Base-by-base conservation (phyloP, 495 filamentous ascomycete species). In the Endocarpon pusillum region DNA sequence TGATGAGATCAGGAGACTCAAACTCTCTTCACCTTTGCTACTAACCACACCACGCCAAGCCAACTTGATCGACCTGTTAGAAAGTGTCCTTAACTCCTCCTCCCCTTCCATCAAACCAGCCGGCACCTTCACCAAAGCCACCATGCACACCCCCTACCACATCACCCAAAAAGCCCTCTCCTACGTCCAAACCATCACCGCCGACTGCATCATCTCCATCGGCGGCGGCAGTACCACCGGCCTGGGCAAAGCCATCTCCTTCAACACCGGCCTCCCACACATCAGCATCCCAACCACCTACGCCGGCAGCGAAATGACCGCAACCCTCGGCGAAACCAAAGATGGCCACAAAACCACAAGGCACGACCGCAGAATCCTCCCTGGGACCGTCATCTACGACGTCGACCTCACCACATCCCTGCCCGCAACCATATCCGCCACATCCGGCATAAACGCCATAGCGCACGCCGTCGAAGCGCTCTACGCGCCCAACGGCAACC, bases 241-340 rank as follows among this genome's bases (percentile, higher is more conserved):
- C 0, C 54, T 78, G 25, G 72, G 73, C 0, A 78, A 80, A 46
- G 74, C 74, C 2, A 67, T 80, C 39, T 70, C 66, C 31, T 66
- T 78, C 33, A 57, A 73, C 18, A 76, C 71, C 4, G 71, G 70
- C 0, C 47, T 78, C 29, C 63, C 64, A 16, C 73, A 80, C 45
- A 64, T 80, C 41, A 73, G 69, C 33, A 71, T 78, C 24, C 71
- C 75, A 9, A 80, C 73, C 9, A 78, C 73, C 0, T 80, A 80
- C 51, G 69, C 75, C 3, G 73, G 72, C 4, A 75, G 71, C 37
- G 75, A 78, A 46, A 75, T 78, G 60, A 78, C 73, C 1, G 69
- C 73, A 0, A 76, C 77, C 32, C 52, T 80, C 21, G 73, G 75
- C 1, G 75, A 80, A 53, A 78, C 73, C 1, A 62, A 61, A 26